Base-by-base conservation (phyloP, 176 grass and related monocot genomes). In the Oryza glumipatula region DNA sequence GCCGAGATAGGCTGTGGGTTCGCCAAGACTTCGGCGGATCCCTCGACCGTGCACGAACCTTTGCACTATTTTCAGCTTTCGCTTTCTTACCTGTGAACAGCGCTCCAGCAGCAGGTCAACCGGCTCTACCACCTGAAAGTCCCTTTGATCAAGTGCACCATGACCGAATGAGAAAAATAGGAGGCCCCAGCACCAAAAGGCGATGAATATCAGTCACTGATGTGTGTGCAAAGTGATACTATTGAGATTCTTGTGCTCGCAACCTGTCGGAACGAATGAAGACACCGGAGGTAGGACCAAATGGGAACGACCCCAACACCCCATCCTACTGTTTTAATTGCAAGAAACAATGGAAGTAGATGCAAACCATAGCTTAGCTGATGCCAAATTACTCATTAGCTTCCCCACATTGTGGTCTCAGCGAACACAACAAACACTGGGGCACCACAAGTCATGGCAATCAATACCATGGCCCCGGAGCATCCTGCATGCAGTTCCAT, bases 311-410 rank as follows among this genome's bases (percentile, higher is more conserved):
- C 70, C 15, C 13, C 49, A 52, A 16, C 43, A 44, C 12, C 44
- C 11, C 3, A n/a, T 45, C 64, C 9, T 54, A 52, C 17, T 8
- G 9, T 15, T 73, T 80, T 28, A 9, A 19, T 4, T 54, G 36
- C 33, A 68, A 51, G 21, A 23, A 43, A 12, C 16, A 44, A 19
- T 5, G 44, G 8, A 65, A 66, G 26, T 6, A 26, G 21, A 49
- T 15, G 12, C 47, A 7, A 15, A 54, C 11, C 6, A 72, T 24
- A 22, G n/a, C 41, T 61, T 60, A 7, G 76, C 36, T 24, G 68
- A 7, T 48, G 63, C 28, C 24, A 64, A 26, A 33, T 46, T 30
- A 88, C 35, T 26, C 48, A 44, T 65, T 22, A 85, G 64, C 58
- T 54, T 43, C 16, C 44, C 35, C 76, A 49, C 22, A 17, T 5